Evolutionary conservation across 768 basidiomycete genomes (phyloP), one percentile per base, ranked within the genome.

Genomic region (Amanita exitialis): DNA sequence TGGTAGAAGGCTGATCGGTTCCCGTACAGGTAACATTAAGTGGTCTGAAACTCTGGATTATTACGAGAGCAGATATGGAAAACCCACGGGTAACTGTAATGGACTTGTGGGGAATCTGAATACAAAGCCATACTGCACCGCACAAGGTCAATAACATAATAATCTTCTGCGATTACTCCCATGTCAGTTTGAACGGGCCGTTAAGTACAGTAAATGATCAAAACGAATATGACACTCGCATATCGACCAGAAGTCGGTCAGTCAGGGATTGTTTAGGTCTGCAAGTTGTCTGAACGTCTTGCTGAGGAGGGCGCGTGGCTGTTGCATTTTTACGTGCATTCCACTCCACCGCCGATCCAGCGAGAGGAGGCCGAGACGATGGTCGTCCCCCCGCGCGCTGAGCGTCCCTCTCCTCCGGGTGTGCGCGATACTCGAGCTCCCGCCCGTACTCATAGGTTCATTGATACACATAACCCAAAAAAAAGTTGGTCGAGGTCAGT

Each of bases 111-210:
- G 16, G 61, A 61, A 34, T 57, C 57, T 15, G 69, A 69, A 57
- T 77, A 75, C 53, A 77, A 62, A 12, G 75, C 75, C 30, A 76
- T 60, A 47, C 74, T 74, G 45, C 18, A 52, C 42, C 30, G 52
- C 44, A 20, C 28, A 42, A 8, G 44, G 25, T 25, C 48, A 36
- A 21, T 28, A n/a, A 32, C 16, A 47, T 16, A 36, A 27, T 13
- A 23, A 23, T 30, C 4, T 13, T 10, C 9, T 28, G 43, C 9
- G 13, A 2, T 20, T 20, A 59, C 68, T 43, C 58, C 73, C 74
- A 77, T 74, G 64, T 77, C 74, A 54, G 76, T 64, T 25, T 74
- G 70, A 39, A 76, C 63, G 44, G 77, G 63, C 75, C 77, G 48
- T 32, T 45, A 37, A 38, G 6, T 36, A 47, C 23, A 35, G 13